Base-by-base conservation (phyloP, 2,329 filamentous ascomycete species). In the Ceratocystiopsis brevicomis region DNA sequence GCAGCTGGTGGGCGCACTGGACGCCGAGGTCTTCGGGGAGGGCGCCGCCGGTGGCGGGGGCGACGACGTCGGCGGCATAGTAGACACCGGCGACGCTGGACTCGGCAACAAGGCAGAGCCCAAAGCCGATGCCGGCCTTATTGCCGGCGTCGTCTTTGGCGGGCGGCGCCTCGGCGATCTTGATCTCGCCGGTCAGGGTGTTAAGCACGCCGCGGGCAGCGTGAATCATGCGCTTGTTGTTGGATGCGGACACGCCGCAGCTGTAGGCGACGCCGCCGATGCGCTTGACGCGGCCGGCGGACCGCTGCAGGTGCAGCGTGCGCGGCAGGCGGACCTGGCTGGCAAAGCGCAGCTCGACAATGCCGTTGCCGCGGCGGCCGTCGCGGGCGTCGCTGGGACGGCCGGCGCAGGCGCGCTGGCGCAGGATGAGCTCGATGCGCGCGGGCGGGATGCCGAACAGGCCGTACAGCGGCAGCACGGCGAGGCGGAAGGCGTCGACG, bases 221-320 rank as follows among this genome's bases (percentile, higher is more conserved):
- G 55, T 94, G 83, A 55, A 96, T 98, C 82, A 95, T 92, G 50
- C 90, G 73, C 48, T 81, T 83, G 57, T 96, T 98, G 59, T 95
- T 95, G 41, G 81, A 86, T 0, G 83, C 88, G 12, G 83, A 82
- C 1, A 96, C 87, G 39, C 92, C 90, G 1, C 84, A 86, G 44
- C 82, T 81, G 61, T 96, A 98, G 40, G 90, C 87, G 38, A 98
- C 90, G 46, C 90, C 90, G 45, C 88, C 73, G 51, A 98, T 81
- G 52, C 78, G 76, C 69, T 86, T 88, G 54, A 98, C 80, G 44
- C 83, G 70, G 9, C 90, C 90, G 0, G 87, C 76, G 49, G 75
- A 81, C 52, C 92, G 70, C 57, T 79, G 71, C 44, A 95, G 63
- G 60, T 98, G 90, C 57, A 98, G 66, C 35, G 90, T 98, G 66